Evolutionary conservation across 2,329 filamentous ascomycete species (phyloP).

Genomic region (Blastomyces silverae): DNA sequence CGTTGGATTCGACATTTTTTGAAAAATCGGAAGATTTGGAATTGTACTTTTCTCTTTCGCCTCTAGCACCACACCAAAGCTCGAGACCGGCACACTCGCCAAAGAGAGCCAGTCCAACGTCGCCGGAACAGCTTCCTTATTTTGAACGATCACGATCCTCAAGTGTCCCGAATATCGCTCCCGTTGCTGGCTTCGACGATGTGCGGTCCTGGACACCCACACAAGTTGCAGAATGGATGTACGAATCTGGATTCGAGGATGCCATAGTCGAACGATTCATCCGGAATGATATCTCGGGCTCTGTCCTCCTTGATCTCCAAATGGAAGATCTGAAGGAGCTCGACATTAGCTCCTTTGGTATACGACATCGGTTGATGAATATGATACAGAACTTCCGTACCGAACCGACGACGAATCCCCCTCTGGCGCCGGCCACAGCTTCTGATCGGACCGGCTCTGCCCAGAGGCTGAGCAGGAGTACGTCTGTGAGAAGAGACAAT

Average conservation of each 20-base stretch:
- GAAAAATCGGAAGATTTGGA: conserved; percentile 18
- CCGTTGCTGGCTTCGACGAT: conserved; percentile 26
- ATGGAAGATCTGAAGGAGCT: conserved; percentile 69
- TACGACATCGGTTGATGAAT: conserved; percentile 55
- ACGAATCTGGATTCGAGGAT: conserved; percentile 70
- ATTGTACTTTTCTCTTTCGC: conserved; percentile 19
- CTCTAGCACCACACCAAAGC: conserved; percentile 20
- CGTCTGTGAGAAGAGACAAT: conserved; percentile 1
- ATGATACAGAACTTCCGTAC: conserved; percentile 49
- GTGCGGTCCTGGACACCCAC: conserved; percentile 31
- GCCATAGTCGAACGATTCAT: conserved; percentile 75
- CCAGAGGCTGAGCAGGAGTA: conserved; percentile 7
- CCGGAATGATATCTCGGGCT: conserved; percentile 84
- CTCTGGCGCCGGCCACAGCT: conserved; percentile 16
- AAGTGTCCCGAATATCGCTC: conserved; percentile 25
- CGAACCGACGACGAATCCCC: conserved; percentile 23
- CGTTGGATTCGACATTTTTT: conserved; percentile 21
- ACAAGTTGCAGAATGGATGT: conserved; percentile 63
- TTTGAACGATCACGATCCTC: conserved; percentile 52
- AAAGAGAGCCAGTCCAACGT: neutral
- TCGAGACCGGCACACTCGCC: conserved; percentile 41
- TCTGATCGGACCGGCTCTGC: conserved; percentile 26
- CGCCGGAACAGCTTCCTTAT: conserved; percentile 15
- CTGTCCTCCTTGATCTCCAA: conserved; percentile 81
- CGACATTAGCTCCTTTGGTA: conserved; percentile 57